These are phyloP conservation scores for Plicaturopsis crispa DNA, from an alignment of 768 basidiomycete species.

Conservation along the genomic window DNA sequence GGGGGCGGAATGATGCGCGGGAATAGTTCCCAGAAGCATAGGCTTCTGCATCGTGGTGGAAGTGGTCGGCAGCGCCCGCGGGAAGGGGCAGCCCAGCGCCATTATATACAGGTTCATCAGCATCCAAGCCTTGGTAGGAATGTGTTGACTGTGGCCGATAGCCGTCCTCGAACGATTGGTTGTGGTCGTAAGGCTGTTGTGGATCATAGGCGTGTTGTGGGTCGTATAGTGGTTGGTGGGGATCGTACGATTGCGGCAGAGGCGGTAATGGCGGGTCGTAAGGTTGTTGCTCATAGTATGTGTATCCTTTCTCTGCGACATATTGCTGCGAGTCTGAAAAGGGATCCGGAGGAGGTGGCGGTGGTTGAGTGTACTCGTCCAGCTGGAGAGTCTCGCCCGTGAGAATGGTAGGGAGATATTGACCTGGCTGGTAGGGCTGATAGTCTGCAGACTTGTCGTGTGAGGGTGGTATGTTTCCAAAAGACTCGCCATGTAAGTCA, in stretches of 20 bases:
- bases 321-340: constrained; percentile 17
- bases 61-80: constrained; percentile 42
- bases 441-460: constrained; percentile 16
- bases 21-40: constrained; percentile 58
- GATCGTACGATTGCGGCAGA: constrained; percentile 11
- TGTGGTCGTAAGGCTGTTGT: background rate
- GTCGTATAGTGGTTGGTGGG: too few relatives aligned
- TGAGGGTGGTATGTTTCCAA: background rate
- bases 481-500: background rate
- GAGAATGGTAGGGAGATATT: constrained; percentile 51
- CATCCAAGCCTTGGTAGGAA: constrained; percentile 6
- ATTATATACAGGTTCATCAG: constrained; percentile 22
- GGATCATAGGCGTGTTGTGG: too few relatives aligned
- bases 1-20: constrained; percentile 37
- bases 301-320: constrained; percentile 4
- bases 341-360: constrained; percentile 23
- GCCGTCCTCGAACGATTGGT: constrained; percentile 15
- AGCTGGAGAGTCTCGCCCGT: constrained; percentile 60
- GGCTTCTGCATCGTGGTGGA: constrained; percentile 58
- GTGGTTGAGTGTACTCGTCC: constrained; percentile 22
- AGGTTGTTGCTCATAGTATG: constrained; percentile 31
- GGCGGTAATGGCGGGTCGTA: constrained; percentile 21
- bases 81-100: constrained; percentile 26
- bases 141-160: constrained; percentile 6
- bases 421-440: constrained; percentile 52